Conservation (phyloP, 345 rosid genomes). For the Lumnitzera racemosa region DNA sequence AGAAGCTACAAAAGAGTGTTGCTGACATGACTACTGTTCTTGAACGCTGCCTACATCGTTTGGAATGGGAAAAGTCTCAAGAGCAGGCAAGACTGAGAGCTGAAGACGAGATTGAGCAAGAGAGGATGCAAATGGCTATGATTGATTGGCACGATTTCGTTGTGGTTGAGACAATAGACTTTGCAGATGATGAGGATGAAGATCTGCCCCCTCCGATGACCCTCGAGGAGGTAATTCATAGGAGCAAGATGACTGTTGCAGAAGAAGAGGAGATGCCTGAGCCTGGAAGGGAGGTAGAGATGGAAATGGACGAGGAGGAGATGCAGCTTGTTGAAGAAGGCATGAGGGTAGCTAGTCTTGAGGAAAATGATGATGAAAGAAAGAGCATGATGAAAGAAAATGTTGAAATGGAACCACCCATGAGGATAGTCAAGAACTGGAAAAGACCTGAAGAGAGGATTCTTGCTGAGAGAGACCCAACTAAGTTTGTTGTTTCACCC, state of each 20-base stretch:
- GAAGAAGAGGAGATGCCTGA: constrained; percentile 66
- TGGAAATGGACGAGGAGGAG: constrained; percentile 97
- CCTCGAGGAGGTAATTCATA: constrained; percentile 70
- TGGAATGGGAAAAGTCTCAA: constrained; percentile 83
- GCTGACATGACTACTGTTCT: constrained; percentile 69
- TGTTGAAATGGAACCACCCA: constrained; percentile 69
- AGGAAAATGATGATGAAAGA: constrained; percentile 38
- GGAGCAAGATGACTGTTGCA: constrained; percentile 62
- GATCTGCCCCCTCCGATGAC: constrained; percentile 83
- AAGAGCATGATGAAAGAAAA: constrained; percentile 21
- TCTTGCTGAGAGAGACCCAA: constrained; percentile 72
- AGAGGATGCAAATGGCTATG: constrained; percentile 83
- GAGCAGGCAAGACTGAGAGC: constrained; percentile 83
- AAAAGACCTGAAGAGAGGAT: constrained; percentile 92
- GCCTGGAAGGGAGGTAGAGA: constrained; percentile 84
- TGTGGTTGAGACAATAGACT: constrained; percentile 73
- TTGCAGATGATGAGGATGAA: constrained; percentile 90
- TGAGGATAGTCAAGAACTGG: constrained; percentile 91
- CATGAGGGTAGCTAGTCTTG: constrained; percentile 61
- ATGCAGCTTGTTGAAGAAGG: constrained; percentile 87
- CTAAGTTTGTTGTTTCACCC: constrained; percentile 71
- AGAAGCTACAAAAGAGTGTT: constrained; percentile 49
- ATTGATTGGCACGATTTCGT: constrained; percentile 95
- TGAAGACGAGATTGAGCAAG: constrained; percentile 84
- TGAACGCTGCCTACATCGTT: constrained; percentile 69